A percentile compares a stretch with the other conserved stretches of the same genome.
phyloP scores from a whole-genome alignment of 768 basidiomycete species.

The Obba rivulosa region DNA sequence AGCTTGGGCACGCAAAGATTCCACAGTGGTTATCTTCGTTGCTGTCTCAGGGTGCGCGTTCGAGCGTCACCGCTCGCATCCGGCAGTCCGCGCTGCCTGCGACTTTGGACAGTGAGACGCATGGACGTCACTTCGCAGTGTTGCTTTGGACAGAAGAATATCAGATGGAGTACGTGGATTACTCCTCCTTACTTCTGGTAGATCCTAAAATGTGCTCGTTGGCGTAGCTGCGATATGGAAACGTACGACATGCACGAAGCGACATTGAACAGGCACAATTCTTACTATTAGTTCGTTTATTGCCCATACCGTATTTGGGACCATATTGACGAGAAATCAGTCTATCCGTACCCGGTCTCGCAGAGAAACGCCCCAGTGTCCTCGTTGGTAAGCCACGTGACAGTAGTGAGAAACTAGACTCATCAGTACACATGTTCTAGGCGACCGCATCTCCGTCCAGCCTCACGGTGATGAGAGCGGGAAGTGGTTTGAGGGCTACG shows the following conservation, averaged over 20 bases:
- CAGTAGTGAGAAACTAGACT: background rate
- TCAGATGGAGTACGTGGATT: slow-evolving; percentile 19
- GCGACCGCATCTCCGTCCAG: slow-evolving; percentile 38
- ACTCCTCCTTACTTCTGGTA: background rate
- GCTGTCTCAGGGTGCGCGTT: background rate
- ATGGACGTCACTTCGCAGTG: slow-evolving; percentile 43
- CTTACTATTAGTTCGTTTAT: slow-evolving; percentile 7
- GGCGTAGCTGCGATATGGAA: slow-evolving; percentile 30
- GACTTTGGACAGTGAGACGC: slow-evolving; percentile 31
- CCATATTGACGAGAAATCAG: background rate
- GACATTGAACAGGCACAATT: slow-evolving; percentile 1
- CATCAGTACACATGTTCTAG: slow-evolving; percentile 37
- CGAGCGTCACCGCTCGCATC: slow-evolving; percentile 1
- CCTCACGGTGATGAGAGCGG: slow-evolving; percentile 31
- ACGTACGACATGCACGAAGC: slow-evolving; percentile 14
- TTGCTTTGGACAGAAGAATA: slow-evolving; percentile 52
- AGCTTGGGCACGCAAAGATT: slow-evolving; percentile 9
- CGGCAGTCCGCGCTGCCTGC: slow-evolving; percentile 31
- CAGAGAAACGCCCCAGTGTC: slow-evolving; percentile 13
- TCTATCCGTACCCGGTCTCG: slow-evolving; percentile 11
- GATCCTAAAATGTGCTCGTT: background rate
- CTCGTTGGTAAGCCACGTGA: background rate
- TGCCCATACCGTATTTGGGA: background rate
- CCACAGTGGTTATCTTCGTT: slow-evolving; percentile 9
- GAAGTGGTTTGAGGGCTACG: slow-evolving; percentile 55